Evolutionary conservation across 2,329 filamentous ascomycete genomes (phyloP), one percentile per base, ranked within the genome.

Genomic region (Ceratocystis diversiconidia): DNA sequence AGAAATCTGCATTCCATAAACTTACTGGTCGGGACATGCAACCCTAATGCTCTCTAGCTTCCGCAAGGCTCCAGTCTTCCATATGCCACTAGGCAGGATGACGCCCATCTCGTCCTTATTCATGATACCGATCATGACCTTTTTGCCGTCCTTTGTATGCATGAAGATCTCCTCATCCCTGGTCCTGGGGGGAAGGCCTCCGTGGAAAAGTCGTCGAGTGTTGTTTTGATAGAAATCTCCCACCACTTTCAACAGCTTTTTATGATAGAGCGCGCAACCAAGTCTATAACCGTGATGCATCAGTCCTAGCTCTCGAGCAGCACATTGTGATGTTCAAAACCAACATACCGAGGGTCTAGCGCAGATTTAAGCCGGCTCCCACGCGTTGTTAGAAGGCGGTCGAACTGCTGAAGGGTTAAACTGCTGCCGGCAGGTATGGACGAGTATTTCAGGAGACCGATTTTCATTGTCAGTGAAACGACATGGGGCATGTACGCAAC

Each of bases 1-100:
- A 19, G 44, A 19, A 50, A 22, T 10, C 7, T 15, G 8, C 44
- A 36, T 32, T 12, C 4, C 30, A 17, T 48, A 46, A 32, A 62
- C 61, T 52, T 62, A 62, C 61, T 50, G 61, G 44, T 62, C 44
- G 1, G 46, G 25, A 22, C 61, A 62, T 17, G 43, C 61, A 50
- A 62, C 61, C 17, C 44, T 46, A 10, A 62, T 62, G 28, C 44
- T 62, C n/a, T 62, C 46, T 17, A 48, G 6, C 28, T 59, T 59
- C 28, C 52, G 52, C 28, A 30, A 30, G 10, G 52, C 22, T 30
- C 28, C 52, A 5, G 28, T 59, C 28, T 59, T 59, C 52, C 52
- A 59, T 3, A 59, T 25, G 28, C 22, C 17, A 7, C 52, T 59
- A 5, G 52, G 52, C 17, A 59, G n/a, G 19, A 59, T 59, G 28